Conservation (phyloP, 2,329 filamentous ascomycete genomes). For the Paracoccidioides brasiliensis region DNA sequence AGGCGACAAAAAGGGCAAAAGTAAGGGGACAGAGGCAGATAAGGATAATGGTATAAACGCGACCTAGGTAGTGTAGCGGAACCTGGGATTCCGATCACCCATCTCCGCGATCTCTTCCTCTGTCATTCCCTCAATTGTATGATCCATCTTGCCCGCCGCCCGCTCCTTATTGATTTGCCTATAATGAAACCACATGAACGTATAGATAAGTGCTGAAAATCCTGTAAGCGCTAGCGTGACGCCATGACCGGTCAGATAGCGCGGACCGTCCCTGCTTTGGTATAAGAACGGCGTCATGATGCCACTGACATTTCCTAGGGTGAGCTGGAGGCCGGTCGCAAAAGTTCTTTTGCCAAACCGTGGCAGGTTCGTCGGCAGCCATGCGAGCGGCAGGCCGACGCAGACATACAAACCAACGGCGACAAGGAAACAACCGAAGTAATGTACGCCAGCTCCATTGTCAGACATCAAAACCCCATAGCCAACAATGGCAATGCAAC, state of each 20-base stretch:
- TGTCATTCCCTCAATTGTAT: conserved; percentile 26
- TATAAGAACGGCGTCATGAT: conserved; percentile 57
- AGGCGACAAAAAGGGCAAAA: background rate
- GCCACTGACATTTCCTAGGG: conserved; percentile 55
- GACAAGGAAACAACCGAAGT: conserved; percentile 65
- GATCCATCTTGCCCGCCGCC: conserved; percentile 25
- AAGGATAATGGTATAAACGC: background rate
- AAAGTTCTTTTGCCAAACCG: conserved; percentile 65
- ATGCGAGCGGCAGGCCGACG: conserved; percentile 43
- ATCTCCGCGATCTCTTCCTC: conserved; percentile 32
- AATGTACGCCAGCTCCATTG: conserved; percentile 49
- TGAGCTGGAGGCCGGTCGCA: conserved; percentile 57
- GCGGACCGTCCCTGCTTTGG: conserved; percentile 36
- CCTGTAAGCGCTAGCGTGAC: conserved; percentile 47
- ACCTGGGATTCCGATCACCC: conserved; percentile 31
- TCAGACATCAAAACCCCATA: conserved; percentile 56
- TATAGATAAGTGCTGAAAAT: conserved; percentile 41
- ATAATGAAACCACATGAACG: conserved; percentile 43
- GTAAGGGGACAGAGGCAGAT: background rate
- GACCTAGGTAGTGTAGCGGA: conserved; percentile 25
- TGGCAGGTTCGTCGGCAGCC: conserved; percentile 54
- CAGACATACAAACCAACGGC: conserved; percentile 56
- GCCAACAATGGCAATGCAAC: conserved; percentile 50
- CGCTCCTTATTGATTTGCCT: conserved; percentile 34
- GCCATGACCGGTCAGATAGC: conserved; percentile 50